Base-by-base conservation (phyloP, 208 protist genomes). In the Crithidia acanthocephali region DNA sequence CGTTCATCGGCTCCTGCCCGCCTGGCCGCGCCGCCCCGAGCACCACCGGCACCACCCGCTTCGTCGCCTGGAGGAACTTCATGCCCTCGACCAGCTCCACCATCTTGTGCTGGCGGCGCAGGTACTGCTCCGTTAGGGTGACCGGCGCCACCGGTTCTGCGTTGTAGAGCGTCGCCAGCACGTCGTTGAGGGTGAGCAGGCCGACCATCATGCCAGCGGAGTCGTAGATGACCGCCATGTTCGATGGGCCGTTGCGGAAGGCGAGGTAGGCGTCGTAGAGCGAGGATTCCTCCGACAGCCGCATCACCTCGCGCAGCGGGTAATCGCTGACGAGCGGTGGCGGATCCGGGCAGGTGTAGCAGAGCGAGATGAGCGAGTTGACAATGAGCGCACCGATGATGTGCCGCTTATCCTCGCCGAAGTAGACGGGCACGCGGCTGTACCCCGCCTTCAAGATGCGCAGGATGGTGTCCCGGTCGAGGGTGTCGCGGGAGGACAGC, bases 361-460 rank as follows among this genome's bases (percentile, higher is more conserved):
- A 83, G 22, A 96, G 64, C n/a, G 65, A 75, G 6, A 96, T 76
- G 11, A 98, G 84, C 11, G 82, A 88, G 53, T 97, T 95, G 15
- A 94, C 83, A 53, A 96, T 83, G 27, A 98, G 74, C 23, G 89
- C 79, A 9, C 95, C 95, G 51, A 97, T 78, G 64, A 98, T 88
- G 74, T 97, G 91, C 18, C 60, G 68, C 30, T 79, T 86, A 62
- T 84, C 68, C 16, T 85, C 79, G 37, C 79, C 82, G 20, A 82
- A 81, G 79, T 91, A 97, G 1, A 98, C 88, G 13, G 95, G 95
- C 35, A 98, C 73, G 35, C 95, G 86, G 35, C 82, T 94, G 78
- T 92, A 92, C 35, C 90, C 92, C 5, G 51, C 48, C n/a, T 77
- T 40, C 11, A 91, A 53, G 73, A 97, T 92, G 50, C 58, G 67